Base-by-base conservation (phyloP, 345 rosid genomes). In the Excoecaria cochinchinensis region DNA sequence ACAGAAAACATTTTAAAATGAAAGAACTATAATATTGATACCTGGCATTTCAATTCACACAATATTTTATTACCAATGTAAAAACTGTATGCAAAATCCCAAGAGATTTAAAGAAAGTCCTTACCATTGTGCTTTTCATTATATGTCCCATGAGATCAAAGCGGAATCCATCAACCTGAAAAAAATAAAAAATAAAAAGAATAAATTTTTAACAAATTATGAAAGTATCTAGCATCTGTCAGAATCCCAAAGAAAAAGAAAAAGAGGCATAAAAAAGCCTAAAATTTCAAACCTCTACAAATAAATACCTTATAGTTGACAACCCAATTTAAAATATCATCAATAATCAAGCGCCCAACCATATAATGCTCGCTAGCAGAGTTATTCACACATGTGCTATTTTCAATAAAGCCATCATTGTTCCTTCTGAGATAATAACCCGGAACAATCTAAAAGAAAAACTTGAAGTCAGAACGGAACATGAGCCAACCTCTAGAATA, bases 141-240 rank as follows among this genome's bases (percentile, higher is more conserved):
- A 95, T 76, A 83, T 95, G 99, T 69, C 99, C 99, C 99, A 95
- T 95, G 65, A 95, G 95, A 79, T 95, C 99, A 84, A 95, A 92
- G 55, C 95, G 93, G 78, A 95, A 92, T 61, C 99, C 99, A 80
- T 95, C 97, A 80, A 95, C 95, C 99, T 95, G 86, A 4, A 22
- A 69, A 38, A 50, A 31, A 8, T 21, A 12, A 31, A 68, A 51
- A 69, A 6, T 15, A 46, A 1, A 67, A 48, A 31, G 16, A 9
- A 79, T 69, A 51, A 75, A 71, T 56, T 58, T 76, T 58, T 72
- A 62, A 40, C 7, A 46, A 65, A 71, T 36, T 68, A 67, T 50
- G 25, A 57, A 73, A 77, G 63, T 72, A 50, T 58, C 55, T 17
- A 77, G 63, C 73, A 50, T 58, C 61, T 17, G 38, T 70, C 21